Evolutionary conservation across 2,329 filamentous ascomycete genomes (phyloP).

Genomic region (Seiridium cupressi): DNA sequence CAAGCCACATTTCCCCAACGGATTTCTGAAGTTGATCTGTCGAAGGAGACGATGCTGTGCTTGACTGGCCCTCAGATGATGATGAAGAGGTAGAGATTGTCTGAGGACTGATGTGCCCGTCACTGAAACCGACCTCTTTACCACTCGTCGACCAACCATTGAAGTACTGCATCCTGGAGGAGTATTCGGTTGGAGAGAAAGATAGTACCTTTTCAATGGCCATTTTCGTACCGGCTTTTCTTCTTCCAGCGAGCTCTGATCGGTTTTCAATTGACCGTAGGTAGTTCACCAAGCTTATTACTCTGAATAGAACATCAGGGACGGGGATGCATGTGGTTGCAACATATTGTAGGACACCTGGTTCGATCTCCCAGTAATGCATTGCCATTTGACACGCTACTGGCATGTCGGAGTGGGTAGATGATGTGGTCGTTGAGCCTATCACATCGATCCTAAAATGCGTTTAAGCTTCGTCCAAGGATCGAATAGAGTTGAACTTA

Average conservation of each 20-base stretch:
- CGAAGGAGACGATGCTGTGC: not conserved
- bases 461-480: not conserved
- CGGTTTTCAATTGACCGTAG: constrained; percentile 1
- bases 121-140: constrained; percentile 9
- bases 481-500: not conserved
- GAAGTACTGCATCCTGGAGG: constrained; percentile 9
- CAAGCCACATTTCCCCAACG: constrained; percentile 3
- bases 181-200: constrained; percentile 9
- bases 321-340: constrained; percentile 9
- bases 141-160: constrained; percentile 9
- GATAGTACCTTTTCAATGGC: constrained; percentile 8
- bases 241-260: not conserved
- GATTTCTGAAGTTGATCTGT: not conserved
- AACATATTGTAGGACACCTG: constrained; percentile 6
- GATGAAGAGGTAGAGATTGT: not conserved
- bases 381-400: constrained; percentile 11
- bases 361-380: constrained; percentile 11
- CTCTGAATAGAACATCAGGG: constrained; percentile 11
- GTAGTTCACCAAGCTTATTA: constrained; percentile 12
- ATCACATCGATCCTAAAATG: constrained; percentile 9
- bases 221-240: constrained; percentile 10
- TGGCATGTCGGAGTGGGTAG: constrained; percentile 9
- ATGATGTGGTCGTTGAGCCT: constrained; percentile 9
- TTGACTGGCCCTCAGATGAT: not conserved
- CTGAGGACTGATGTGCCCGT: not conserved